Evolutionary conservation across 768 basidiomycete genomes (phyloP).

Genomic region (Suillus decipiens): DNA sequence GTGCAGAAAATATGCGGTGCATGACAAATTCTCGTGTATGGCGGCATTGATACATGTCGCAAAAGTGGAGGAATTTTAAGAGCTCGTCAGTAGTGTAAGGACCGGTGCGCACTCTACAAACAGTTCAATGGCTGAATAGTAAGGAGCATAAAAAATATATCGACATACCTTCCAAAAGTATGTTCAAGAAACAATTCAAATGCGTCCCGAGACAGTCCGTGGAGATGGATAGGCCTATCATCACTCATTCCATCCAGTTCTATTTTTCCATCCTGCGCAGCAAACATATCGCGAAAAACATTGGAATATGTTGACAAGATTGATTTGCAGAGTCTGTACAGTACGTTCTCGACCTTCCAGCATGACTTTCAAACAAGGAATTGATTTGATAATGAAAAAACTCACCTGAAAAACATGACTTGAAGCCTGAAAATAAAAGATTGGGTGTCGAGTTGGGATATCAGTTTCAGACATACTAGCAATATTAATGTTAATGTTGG

Average conservation of each 20-base stretch:
- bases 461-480: too few relatives aligned
- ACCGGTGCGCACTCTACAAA: background rate
- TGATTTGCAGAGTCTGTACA: background rate
- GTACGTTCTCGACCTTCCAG: background rate
- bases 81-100: background rate
- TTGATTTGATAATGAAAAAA: background rate
- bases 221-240: background rate
- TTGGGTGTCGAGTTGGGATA: too few relatives aligned
- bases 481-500: too few relatives aligned
- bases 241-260: background rate
- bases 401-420: background rate
- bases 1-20: background rate
- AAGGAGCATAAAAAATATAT: background rate
- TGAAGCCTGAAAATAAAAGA: too few relatives aligned
- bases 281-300: background rate
- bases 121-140: background rate
- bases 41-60: background rate
- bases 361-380: background rate
- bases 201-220: background rate
- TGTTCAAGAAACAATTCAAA: background rate
- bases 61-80: background rate
- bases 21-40: background rate
- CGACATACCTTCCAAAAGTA: background rate
- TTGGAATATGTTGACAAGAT: background rate
- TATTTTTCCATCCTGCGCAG: background rate